phyloP scores from a whole-genome alignment of 148 eudicot genomes.

The Rhododendron vialii region DNA sequence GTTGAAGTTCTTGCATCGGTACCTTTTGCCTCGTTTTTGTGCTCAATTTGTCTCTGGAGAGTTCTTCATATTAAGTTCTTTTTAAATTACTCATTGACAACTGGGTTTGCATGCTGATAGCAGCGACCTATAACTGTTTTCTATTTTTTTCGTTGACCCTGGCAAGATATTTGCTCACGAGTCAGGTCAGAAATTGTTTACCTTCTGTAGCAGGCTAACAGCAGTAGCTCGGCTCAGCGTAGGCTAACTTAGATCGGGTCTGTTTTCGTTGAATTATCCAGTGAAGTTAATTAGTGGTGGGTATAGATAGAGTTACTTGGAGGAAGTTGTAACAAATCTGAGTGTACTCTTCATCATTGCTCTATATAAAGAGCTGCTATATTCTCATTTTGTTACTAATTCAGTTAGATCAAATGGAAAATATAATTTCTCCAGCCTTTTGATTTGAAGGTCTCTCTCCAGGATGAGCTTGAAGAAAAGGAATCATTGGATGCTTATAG shows the following conservation, averaged over 20 bases:
- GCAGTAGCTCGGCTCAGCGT: not conserved
- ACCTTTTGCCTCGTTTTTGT: not conserved
- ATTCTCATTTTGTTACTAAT: not conserved
- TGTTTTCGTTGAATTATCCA: not conserved
- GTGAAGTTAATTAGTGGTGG: not conserved
- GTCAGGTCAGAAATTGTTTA: not conserved
- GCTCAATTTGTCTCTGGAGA: not conserved
- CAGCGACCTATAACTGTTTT: not conserved
- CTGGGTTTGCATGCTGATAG: not conserved
- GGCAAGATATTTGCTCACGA: not conserved
- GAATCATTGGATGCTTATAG: conserved; percentile 40
- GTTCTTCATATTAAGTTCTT: not conserved
- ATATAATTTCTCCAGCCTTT: not conserved
- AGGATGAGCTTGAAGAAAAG: conserved; percentile 60
- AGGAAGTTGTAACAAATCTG: not conserved
- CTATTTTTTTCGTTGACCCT: not conserved
- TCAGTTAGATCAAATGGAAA: not conserved
- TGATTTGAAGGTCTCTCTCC: not conserved
- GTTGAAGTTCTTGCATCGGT: not conserved
- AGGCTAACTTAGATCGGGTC: not conserved
- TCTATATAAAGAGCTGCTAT: not conserved
- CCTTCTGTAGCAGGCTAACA: not conserved
- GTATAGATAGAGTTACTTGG: not conserved
- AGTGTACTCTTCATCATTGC: not conserved
- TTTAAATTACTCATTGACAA: not conserved